These are phyloP conservation scores for Neoarthrinium moseri DNA, from an alignment of 2,329 filamentous ascomycete species.

Conservation along the genomic window DNA sequence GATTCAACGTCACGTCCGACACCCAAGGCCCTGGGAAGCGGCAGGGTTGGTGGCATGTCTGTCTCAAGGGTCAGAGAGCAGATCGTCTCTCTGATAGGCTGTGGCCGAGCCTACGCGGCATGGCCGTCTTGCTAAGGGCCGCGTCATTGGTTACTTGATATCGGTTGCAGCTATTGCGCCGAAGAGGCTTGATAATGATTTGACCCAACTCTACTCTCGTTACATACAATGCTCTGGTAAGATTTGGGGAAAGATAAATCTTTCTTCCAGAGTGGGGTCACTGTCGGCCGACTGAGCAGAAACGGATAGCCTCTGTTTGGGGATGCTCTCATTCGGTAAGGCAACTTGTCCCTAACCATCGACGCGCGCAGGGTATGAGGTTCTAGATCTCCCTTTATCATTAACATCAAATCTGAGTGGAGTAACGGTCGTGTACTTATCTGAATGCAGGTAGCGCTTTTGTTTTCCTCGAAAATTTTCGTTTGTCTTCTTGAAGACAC, in stretches of 20 bases:
- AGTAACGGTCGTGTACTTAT: no score
- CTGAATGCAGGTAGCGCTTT: no score
- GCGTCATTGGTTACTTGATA: background rate
- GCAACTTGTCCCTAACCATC: no score
- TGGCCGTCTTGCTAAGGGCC: background rate
- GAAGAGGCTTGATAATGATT: background rate
- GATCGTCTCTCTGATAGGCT: background rate
- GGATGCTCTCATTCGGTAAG: background rate
- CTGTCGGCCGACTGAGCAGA: background rate
- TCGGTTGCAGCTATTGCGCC: background rate
- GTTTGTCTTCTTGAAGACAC: no score
- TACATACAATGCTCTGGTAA: background rate
- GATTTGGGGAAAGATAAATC: background rate
- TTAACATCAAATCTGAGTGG: no score
- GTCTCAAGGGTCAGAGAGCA: background rate
- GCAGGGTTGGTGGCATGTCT: background rate
- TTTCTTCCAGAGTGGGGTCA: background rate
- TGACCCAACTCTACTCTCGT: background rate
- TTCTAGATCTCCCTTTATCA: no score
- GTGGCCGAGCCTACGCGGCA: no score
- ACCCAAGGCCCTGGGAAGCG: background rate
- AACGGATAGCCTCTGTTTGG: background rate
- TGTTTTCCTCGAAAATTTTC: no score
- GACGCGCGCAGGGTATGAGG: no score
- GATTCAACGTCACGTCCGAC: background rate